Evolutionary conservation across 768 basidiomycete genomes (phyloP).

Genomic region (Clathrus columnatus): DNA sequence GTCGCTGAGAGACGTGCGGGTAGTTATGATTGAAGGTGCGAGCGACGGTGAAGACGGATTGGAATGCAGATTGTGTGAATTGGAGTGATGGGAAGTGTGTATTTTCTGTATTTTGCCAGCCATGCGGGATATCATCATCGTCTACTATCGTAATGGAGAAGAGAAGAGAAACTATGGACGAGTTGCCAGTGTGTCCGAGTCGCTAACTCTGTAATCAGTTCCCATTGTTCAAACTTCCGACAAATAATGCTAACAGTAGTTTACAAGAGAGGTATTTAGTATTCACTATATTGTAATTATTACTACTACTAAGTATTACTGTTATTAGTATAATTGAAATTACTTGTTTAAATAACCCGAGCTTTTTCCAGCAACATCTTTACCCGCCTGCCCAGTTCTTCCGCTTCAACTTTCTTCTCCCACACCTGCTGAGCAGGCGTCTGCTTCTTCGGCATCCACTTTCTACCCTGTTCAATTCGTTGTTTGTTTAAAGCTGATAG

Average conservation of each 20-base stretch:
- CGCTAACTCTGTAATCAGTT: background rate
- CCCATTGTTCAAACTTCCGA: slow-evolving; percentile 6
- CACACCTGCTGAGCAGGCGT: slow-evolving; percentile 74
- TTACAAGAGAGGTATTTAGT: background rate
- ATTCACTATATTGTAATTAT: background rate
- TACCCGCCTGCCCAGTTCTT: slow-evolving; percentile 59
- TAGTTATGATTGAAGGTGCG: slow-evolving; percentile 9
- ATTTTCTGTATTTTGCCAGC: slow-evolving; percentile 9
- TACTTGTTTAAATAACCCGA: slow-evolving; percentile 28
- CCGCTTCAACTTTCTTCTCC: slow-evolving; percentile 70
- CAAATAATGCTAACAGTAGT: background rate
- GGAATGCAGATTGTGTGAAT: background rate
- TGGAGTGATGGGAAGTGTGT: background rate
- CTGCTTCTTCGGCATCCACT: slow-evolving; percentile 76
- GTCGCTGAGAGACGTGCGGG: slow-evolving; percentile 9
- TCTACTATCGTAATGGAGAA: background rate
- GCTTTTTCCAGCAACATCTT: slow-evolving; percentile 64
- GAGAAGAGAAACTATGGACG: background rate
- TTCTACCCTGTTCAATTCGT: slow-evolving; percentile 29
- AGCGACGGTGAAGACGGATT: slow-evolving; percentile 7
- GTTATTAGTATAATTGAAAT: background rate
- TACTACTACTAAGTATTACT: background rate
- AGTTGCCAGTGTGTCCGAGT: background rate
- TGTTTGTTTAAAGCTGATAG: slow-evolving; percentile 37
- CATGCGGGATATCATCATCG: slow-evolving; percentile 9